A percentile compares a stretch with the other conserved stretches of the same genome.
phyloP scores from a whole-genome alignment of 1,284 basidiomycete species.

The Mrakiaceae sp. region DNA sequence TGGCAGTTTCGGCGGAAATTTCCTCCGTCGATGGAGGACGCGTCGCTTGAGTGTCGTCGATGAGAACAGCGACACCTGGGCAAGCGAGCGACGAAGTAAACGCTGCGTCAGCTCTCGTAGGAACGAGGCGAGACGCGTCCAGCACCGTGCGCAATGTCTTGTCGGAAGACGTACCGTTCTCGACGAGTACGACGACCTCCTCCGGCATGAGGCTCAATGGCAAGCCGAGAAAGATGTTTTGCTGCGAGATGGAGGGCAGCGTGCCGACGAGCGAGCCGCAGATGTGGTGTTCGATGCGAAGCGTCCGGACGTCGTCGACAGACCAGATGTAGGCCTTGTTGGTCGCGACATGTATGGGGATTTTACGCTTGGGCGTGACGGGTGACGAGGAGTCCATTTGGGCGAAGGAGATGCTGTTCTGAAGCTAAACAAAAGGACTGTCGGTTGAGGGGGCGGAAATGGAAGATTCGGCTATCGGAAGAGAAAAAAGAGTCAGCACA shows the following conservation, averaged over 20 bases:
- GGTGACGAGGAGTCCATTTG: background rate
- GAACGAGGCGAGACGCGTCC: too few species aligned
- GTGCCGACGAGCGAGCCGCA: conserved; percentile 82
- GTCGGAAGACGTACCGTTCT: conserved; percentile 46
- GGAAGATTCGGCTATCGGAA: too few species aligned
- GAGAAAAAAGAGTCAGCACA: background rate
- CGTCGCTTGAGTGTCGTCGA: conserved; percentile 32
- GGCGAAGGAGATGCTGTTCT: background rate
- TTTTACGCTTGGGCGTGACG: conserved; percentile 18
- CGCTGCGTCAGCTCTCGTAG: too few species aligned
- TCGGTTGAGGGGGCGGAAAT: background rate
- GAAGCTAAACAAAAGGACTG: background rate
- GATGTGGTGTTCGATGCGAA: conserved; percentile 68
- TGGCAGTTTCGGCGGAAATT: background rate
- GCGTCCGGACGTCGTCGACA: conserved; percentile 59
- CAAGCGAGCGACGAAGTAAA: conserved; percentile 40
- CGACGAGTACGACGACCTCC: conserved; percentile 76
- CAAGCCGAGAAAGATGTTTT: conserved; percentile 89
- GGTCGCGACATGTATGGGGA: conserved; percentile 52
- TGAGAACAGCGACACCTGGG: conserved; percentile 18
- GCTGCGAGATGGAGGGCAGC: conserved; percentile 85
- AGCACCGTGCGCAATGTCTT: background rate
- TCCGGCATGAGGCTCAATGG: conserved; percentile 82
- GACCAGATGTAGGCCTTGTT: conserved; percentile 65
- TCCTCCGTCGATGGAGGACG: background rate